Evolutionary conservation across 305 asterid genomes (phyloP), one percentile per base, ranked within the genome.

Genomic region (Rubia occidens): DNA sequence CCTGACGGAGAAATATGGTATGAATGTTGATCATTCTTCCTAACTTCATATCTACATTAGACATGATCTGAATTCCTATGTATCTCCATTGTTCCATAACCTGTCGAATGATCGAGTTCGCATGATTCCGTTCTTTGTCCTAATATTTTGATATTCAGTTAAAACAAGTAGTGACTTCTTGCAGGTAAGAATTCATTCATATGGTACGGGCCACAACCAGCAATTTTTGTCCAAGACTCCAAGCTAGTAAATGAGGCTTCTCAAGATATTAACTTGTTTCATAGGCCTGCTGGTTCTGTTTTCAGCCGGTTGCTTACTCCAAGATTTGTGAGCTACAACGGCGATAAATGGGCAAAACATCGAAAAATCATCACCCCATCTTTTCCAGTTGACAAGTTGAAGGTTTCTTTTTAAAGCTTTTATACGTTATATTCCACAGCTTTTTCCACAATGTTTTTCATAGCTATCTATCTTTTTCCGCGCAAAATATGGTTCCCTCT

Each of bases 261-360:
- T 1, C 69, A 66, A 66, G 40, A 21, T 14, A 24, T 44, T 1
- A 20, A 55, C 43, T 2, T 54, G 8, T 68, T 35, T n/a, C 72
- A 68, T 4, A 68, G 42, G 49, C 39, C 64, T 11, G 8, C 13
- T 54, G 5, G 9, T 15, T 17, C 32, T 68, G 63, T 10, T 5
- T 39, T 54, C 18, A 32, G 44, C 35, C 55, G 51, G 29, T 44
- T 56, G 49, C 24, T 70, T 11, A 24, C 66, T 4, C 66, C 53
- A 42, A 67, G 73, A 70, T 44, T 70, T 10, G 58, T 15, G 7
- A 24, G 20, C 26, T 59, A 59, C 9, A 44, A 70, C 0, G 56
- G 66, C 3, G 45, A 10, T 39, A 70, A 59, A 43, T 70, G 73
- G 73, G 73, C 67, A 8, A 70, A 70, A 58, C 73, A 70, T 20